Evolutionary conservation across 768 basidiomycete genomes (phyloP).

Genomic region (Leucosporidium yakuticum): DNA sequence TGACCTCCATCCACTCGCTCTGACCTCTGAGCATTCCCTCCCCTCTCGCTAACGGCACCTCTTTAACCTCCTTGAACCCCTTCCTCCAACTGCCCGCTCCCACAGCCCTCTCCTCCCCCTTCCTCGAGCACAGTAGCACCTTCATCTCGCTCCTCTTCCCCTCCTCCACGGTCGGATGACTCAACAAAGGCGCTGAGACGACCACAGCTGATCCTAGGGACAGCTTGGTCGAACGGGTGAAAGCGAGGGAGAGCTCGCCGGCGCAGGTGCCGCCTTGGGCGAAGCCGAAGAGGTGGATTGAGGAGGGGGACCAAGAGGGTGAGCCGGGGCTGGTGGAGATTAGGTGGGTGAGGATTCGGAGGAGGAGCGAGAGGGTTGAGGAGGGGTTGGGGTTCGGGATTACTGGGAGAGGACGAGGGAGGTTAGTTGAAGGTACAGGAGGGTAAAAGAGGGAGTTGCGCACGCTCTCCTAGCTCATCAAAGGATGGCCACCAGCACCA

Average conservation of each 20-base stretch:
- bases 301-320: slow-evolving; percentile 59
- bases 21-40: slow-evolving; percentile 67
- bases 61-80: slow-evolving; percentile 51
- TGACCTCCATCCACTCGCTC: slow-evolving; percentile 75
- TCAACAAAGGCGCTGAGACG: slow-evolving; percentile 67
- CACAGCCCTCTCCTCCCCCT: slow-evolving; percentile 49
- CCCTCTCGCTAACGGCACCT: slow-evolving; percentile 48
- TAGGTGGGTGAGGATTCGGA: slow-evolving; percentile 52
- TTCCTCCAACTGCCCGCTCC: slow-evolving; percentile 54
- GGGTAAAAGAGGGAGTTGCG: slow-evolving; percentile 1
- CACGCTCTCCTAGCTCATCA: slow-evolving; percentile 62
- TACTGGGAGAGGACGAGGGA: slow-evolving; percentile 2
- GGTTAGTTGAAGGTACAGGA: background rate
- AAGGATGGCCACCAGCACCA: slow-evolving; percentile 86
- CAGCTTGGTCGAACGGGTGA: slow-evolving; percentile 16
- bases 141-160: slow-evolving; percentile 54
- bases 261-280: slow-evolving; percentile 78
- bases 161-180: slow-evolving; percentile 58
- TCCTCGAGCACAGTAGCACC: slow-evolving; percentile 56
- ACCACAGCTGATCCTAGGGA: slow-evolving; percentile 62
- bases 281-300: slow-evolving; percentile 84
- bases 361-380: slow-evolving; percentile 56
- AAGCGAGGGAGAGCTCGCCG: slow-evolving; percentile 56
- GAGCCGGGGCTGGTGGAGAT: slow-evolving; percentile 41
- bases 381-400: slow-evolving; percentile 63